Base-by-base conservation (phyloP, 176 grass and related monocot species). In the Carex littledalei region DNA sequence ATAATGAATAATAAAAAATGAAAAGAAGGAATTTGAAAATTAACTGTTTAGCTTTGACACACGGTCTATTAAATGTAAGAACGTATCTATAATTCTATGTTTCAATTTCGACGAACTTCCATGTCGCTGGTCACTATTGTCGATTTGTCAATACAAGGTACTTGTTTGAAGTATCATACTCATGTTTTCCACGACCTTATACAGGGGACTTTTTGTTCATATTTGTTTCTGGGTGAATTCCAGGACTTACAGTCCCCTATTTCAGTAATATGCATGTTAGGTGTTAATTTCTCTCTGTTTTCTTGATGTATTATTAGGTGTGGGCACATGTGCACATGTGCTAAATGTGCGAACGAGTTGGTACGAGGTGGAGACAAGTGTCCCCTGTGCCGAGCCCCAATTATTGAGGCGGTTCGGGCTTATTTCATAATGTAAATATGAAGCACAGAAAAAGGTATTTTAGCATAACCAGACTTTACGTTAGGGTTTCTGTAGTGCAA, bases 291-390 rank as follows among this genome's bases (percentile, higher is more conserved):
- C 22, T 24, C 47, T 21, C 39, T 64, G 17, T 81, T 49, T 80
- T 78, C 26, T 37, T 74, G 57, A n/a, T 77, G 60, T n/a, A 86
- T 67, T 54, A 58, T 80, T 84, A 99, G 96, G 91, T 99, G 96
- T 41, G 96, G 96, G 69, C 96, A 99, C 88, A 99, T 99, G 96
- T 99, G 96, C 81, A 99, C 96, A 21, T 99, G 96, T 66, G 91
- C 90, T 8, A 95, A 94, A 87, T 99, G 96, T 21, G 96, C 96
- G 0, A 94, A 99, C 16, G 96, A 95, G 62, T 81, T 99, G 80
- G 88, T 95, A 67, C 85, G 91, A 16, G 81, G 80, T 0, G 91
- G 96, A 84, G 96, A 90, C 17, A 99, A 99, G 80, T 99, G 96
- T 63, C 96, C 96, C 3, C 62, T 99, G 84, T 99, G 96, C 85